Evolutionary conservation across 2,329 filamentous ascomycete species (phyloP).

Genomic region (Paracoccidioides brasiliensis): DNA sequence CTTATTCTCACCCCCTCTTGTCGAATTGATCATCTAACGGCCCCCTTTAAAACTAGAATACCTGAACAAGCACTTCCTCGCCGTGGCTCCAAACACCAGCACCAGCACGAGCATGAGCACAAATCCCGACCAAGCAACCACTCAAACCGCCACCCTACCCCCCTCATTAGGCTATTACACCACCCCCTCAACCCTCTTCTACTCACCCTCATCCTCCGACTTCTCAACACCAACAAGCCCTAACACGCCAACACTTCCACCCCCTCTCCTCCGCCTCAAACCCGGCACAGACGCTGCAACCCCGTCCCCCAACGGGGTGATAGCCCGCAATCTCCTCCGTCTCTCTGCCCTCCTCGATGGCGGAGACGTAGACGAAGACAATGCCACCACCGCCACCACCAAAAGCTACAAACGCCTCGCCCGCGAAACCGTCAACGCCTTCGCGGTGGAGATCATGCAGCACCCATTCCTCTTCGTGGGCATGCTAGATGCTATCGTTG

Average conservation of each 20-base stretch:
- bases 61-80: slow-evolving; percentile 68
- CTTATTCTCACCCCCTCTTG: not conserved
- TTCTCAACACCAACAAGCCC: slow-evolving; percentile 28
- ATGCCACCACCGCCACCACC: no score
- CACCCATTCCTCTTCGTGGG: slow-evolving; percentile 86
- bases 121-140: slow-evolving; percentile 2
- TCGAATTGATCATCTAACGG: slow-evolving; percentile 8
- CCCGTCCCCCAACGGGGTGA: slow-evolving; percentile 78
- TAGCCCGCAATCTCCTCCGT: slow-evolving; percentile 76
- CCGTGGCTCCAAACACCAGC: slow-evolving; percentile 33
- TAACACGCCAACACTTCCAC: slow-evolving; percentile 41
- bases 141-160: slow-evolving; percentile 15
- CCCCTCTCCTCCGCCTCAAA: slow-evolving; percentile 67
- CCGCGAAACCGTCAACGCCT: slow-evolving; percentile 63
- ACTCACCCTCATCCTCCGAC: slow-evolving; percentile 49
- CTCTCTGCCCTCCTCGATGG: slow-evolving; percentile 58
- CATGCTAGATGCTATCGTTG: slow-evolving; percentile 63
- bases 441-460: slow-evolving; percentile 82
- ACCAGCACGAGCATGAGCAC: not conserved
- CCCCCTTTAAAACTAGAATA: slow-evolving; percentile 37
- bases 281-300: slow-evolving; percentile 89
- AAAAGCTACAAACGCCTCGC: slow-evolving; percentile 51
- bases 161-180: slow-evolving; percentile 30
- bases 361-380: slow-evolving; percentile 6
- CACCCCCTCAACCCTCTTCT: slow-evolving; percentile 36